phyloP scores from a whole-genome alignment of 2,329 filamentous ascomycete species.

The Neocatenulostroma microsporum region DNA sequence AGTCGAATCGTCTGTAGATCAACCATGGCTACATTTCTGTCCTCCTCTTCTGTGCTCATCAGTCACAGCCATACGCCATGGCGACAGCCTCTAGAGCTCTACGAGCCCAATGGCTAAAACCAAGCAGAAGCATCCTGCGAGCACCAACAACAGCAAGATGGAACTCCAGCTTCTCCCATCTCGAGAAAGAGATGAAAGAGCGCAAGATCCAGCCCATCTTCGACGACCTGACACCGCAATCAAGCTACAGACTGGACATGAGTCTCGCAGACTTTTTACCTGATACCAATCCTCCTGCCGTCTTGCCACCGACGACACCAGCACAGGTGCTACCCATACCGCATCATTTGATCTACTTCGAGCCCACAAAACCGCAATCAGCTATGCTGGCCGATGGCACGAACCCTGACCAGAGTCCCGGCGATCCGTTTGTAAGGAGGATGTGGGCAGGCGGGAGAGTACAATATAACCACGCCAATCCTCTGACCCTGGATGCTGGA shows the following conservation, averaged over 20 bases:
- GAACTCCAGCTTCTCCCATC: constrained; percentile 31
- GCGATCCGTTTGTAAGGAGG: constrained; percentile 61
- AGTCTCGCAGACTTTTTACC: constrained; percentile 53
- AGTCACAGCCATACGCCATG: too few species aligned
- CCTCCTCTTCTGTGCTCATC: too few species aligned
- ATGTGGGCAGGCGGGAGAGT: constrained; percentile 85
- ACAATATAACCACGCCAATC: constrained; percentile 39
- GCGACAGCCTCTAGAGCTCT: constrained; percentile 7
- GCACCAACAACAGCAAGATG: constrained; percentile 15
- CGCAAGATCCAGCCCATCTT: constrained; percentile 44
- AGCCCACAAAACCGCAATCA: constrained; percentile 55
- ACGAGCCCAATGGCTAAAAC: constrained; percentile 17
- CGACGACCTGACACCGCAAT: constrained; percentile 54
- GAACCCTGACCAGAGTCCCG: constrained; percentile 70
- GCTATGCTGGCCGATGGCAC: constrained; percentile 73
- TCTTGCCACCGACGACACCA: constrained; percentile 17
- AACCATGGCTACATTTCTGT: too few species aligned
- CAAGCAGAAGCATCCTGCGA: constrained; percentile 1
- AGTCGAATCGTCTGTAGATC: too few species aligned
- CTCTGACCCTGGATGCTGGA: constrained; percentile 25
- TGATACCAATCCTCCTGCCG: constrained; percentile 15
- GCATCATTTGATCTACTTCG: constrained; percentile 84
- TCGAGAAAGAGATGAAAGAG: constrained; percentile 40
- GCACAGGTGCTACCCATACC: constrained; percentile 46
- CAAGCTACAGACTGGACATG: constrained; percentile 57